Conservation (phyloP, 1,284 basidiomycete genomes). For the Apiotrichum laibachii region DNA sequence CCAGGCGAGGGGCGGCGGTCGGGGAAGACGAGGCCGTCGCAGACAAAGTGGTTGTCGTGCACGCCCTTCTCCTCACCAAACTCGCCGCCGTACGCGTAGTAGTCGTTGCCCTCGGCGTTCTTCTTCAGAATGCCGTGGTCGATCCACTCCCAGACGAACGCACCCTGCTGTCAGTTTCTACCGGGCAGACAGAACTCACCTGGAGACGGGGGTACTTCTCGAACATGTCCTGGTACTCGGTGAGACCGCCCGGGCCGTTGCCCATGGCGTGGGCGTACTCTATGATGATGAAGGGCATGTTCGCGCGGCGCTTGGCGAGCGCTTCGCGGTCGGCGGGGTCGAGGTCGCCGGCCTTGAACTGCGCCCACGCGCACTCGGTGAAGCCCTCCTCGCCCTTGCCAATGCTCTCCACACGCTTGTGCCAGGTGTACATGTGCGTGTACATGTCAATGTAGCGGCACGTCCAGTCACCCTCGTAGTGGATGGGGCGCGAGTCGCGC, state of each 20-base stretch:
- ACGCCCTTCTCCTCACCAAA: conserved; percentile 22
- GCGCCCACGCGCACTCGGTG: conserved; percentile 2
- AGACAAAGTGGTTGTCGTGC: conserved; percentile 30
- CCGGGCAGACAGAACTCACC: neutral
- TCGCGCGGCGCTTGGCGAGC: conserved; percentile 2
- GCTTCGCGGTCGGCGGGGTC: neutral
- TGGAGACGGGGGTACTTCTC: conserved; percentile 22
- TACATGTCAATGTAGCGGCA: conserved; percentile 18
- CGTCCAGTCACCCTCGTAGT: conserved; percentile 22
- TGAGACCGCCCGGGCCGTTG: conserved; percentile 23
- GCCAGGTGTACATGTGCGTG: conserved; percentile 19
- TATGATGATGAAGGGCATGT: conserved; percentile 20
- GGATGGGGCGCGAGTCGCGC: conserved; percentile 18
- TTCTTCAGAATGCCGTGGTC: conserved; percentile 20
- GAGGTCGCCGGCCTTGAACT: neutral
- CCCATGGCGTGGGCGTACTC: conserved; percentile 29
- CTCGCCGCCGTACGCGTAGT: conserved; percentile 23
- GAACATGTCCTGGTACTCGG: conserved; percentile 20
- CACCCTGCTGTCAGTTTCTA: conserved; percentile 14
- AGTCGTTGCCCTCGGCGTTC: conserved; percentile 5
- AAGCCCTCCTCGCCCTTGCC: conserved; percentile 15
- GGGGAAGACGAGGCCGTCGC: conserved; percentile 27
- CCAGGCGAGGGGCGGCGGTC: conserved; percentile 27
- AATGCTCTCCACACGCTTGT: conserved; percentile 17
- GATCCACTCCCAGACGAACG: conserved; percentile 29